Evolutionary conservation across 2,329 filamentous ascomycete genomes (phyloP), one percentile per base, ranked within the genome.

Genomic region (Aquanectria penicillioides): DNA sequence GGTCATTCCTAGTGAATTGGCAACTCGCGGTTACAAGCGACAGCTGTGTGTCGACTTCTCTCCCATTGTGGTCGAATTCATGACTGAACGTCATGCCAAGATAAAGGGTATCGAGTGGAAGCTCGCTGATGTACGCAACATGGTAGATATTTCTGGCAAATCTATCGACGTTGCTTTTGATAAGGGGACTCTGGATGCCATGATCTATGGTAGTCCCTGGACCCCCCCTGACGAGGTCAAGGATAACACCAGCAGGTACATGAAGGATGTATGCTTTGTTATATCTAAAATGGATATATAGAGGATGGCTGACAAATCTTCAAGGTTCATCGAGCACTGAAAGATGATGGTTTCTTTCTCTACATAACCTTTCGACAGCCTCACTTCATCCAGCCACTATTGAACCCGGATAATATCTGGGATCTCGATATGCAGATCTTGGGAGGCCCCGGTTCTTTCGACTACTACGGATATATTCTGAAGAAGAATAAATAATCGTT

Each of bases 11-110:
- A 69, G 74, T 22, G 80, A 85, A 37, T 75, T 87, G 4, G 69
- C 76, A 5, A 56, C 68, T 6, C 71, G 71, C 9, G 82, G 83
- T 26, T 87, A 87, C 67, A 74, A 61, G 4, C 75, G 79, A 28
- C 84, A 88, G 64, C 71, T 83, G 5, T 86, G 83, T 62, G 74
- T 83, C 41, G 85, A 88, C 70, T 88, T 88, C 69, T 87, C 85
- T 0, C 55, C 75, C 1, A 77, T 81, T 1, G 81, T 84, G 0
- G 80, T 59, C 18, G 15, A 41, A 9, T 26, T 48, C 11, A 53
- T 58, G 34, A 72, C 70, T 3, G 65, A 71, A 2, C 74, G 78
- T 13, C 78, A 84, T 58, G 66, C 66, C 0, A 55, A 69, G 5
- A 65, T 78, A 5, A 55, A 71, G 5, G 75, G 75, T 5, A 81